Evolutionary conservation across 768 basidiomycete species (phyloP), one percentile per base, ranked within the genome.

Genomic region (Amanita muscaria): DNA sequence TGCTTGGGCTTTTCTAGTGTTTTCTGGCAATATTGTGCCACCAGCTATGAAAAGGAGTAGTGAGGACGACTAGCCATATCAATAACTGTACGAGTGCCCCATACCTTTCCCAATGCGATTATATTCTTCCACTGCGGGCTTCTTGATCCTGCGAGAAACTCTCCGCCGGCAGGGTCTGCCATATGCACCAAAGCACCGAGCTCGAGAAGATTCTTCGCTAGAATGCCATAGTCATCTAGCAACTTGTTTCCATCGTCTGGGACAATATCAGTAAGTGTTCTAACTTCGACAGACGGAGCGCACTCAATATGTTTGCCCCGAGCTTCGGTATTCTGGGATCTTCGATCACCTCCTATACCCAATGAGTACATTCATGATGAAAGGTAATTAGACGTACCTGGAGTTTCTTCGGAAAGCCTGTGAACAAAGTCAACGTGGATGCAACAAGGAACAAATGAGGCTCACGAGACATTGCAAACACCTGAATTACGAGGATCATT

Each of bases 211-310:
- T 59, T 60, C 29, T 56, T 54, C 16, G 58, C 55, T 32, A 65
- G 46, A n/a, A 67, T 57, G 2, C 67, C 67, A 47, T 65, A 66
- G 46, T 68, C 66, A 22, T 58, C 50, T 44, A 64, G 66, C 2
- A 67, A 51, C 42, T 68, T 68, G 44, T 53, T 60, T 11, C 63
- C 67, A 37, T 68, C 67, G 43, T 59, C 66, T 67, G 43, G 24
- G 30, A 27, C 5, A 22, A 11, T 23, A 18, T 24, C 43, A 14
- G 14, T 25, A n/a, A 50, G 32, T 31, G 15, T 33, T 23, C 15
- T 33, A 41, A 15, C 29, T 23, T 9, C 14, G 27, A n/a, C 6
- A 36, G 19, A 10, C 7, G 11, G 19, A 18, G 44, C 56, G 19
- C 11, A 66, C 64, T 60, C 29, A 61, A 21, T 25, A 66, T 63